Evolutionary conservation across 768 basidiomycete species (phyloP), one percentile per base, ranked within the genome.

Genomic region (Phylloporus scabripes): DNA sequence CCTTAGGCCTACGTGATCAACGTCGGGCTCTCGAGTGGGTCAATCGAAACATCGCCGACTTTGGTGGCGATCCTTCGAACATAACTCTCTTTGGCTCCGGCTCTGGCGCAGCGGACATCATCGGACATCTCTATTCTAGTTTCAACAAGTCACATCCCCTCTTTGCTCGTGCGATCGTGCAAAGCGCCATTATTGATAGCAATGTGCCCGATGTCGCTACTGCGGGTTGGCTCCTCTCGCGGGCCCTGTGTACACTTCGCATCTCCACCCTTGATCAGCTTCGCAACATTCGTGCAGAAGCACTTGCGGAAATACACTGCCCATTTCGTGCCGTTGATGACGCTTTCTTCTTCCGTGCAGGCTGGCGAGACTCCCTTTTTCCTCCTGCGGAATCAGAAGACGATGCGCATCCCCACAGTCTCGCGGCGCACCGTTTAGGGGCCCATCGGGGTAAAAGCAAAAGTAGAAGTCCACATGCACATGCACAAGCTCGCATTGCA

Each of bases 161-260:
- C 24, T 88, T 89, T 67, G 72, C 80, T 49, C 85, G 85, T 11
- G 82, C 84, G 9, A 84, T 90, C 56, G 67, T 86, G n/a, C 87
- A 90, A 61, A 86, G 82, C 45, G 76, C 82, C 5, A 70, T 84
- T 29, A 65, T 85, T 48, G 83, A 88, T 20, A 72, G 76, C 48
- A 80, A 73, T 51, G 64, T 85, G 6, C 83, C 85, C 0, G 77
- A 80, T 56, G 71, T 84, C 18, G 65, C 71, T 18, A 71, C 72
- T 31, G 82, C 82, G 4, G 84, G 84, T 18, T 83, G 79, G 74
- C 80, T 84, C 40, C 73, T 90, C 38, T 81, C 80, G 11, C 76
- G 82, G 18, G 68, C 81, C 28, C 76, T 87, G 72, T 77, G 76
- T 12, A 62, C 79, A 5, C 67, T 87, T 18, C 73, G 71, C 26